Percentiles rank a stretch among this genome's conserved stretches.
phyloP scores from a whole-genome alignment of 169 alveolate species.

The Plasmodium falciparum region DNA sequence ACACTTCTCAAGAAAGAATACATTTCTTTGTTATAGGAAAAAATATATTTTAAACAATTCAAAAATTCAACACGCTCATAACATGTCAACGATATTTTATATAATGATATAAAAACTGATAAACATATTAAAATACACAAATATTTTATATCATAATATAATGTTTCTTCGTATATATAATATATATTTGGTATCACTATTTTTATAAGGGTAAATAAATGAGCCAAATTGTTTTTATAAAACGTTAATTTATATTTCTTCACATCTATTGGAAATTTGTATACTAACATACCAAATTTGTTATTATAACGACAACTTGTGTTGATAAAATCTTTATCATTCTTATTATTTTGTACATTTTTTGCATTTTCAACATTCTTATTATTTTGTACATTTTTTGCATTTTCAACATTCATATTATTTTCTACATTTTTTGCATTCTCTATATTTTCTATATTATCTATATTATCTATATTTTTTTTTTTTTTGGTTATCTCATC shows the following conservation, averaged over 20 bases:
- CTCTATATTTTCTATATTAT: background rate
- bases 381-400: background rate
- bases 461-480: background rate
- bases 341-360: background rate
- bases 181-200: constrained; percentile 66
- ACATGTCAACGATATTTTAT: constrained; percentile 30
- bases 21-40: constrained; percentile 33
- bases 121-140: constrained; percentile 42
- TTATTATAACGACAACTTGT: too few relatives aligned
- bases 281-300: background rate
- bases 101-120: constrained; percentile 62
- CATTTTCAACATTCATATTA: constrained; percentile 4
- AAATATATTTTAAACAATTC: constrained; percentile 34
- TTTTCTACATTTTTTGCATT: background rate
- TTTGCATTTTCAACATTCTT: background rate
- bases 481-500: background rate
- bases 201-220: constrained; percentile 46
- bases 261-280: constrained; percentile 63
- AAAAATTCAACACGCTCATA: constrained; percentile 15
- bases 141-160: constrained; percentile 70
- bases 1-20: constrained; percentile 33
- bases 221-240: constrained; percentile 45
- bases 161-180: constrained; percentile 32
- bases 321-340: background rate
- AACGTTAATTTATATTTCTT: constrained; percentile 50